These are phyloP conservation scores for Umbelopsis vinacea DNA, from an alignment of 192 early-diverging fungal genomes.

Conservation along the genomic window DNA sequence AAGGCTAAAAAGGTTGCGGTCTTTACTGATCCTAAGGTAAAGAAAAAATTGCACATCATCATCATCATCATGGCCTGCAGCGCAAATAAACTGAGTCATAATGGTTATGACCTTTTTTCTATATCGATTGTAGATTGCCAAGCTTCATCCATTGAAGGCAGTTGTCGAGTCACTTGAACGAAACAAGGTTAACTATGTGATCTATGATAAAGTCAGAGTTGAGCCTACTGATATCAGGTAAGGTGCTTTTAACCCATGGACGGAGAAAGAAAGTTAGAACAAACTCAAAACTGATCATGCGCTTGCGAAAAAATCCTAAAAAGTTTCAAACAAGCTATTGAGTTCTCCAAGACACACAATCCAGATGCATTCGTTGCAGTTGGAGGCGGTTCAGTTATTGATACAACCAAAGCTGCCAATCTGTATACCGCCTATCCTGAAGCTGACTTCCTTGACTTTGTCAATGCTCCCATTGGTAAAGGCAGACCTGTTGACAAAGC, in stretches of 20 bases:
- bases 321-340: conserved; percentile 84
- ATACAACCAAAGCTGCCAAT: conserved; percentile 92
- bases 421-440: conserved; percentile 82
- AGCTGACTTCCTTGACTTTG: conserved; percentile 88
- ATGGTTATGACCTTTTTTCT: not conserved
- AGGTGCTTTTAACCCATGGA: not conserved
- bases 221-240: conserved; percentile 80
- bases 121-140: conserved; percentile 54
- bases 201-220: conserved; percentile 80
- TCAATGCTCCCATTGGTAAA: conserved; percentile 90
- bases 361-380: conserved; percentile 90
- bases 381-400: conserved; percentile 90
- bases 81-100: not conserved
- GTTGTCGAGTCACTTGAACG: conserved; percentile 77
- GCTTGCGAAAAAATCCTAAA: not conserved
- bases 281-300: not conserved
- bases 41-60: no score
- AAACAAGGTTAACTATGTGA: conserved; percentile 65
- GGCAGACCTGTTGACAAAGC: conserved; percentile 75
- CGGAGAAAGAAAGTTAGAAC: not conserved
- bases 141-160: conserved; percentile 74
- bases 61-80: not conserved
- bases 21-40: conserved; percentile 78
- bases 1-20: conserved; percentile 83
- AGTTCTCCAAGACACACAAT: conserved; percentile 69